Conservation (phyloP, 257 asterid species). For the Solanum phureja region DNA sequence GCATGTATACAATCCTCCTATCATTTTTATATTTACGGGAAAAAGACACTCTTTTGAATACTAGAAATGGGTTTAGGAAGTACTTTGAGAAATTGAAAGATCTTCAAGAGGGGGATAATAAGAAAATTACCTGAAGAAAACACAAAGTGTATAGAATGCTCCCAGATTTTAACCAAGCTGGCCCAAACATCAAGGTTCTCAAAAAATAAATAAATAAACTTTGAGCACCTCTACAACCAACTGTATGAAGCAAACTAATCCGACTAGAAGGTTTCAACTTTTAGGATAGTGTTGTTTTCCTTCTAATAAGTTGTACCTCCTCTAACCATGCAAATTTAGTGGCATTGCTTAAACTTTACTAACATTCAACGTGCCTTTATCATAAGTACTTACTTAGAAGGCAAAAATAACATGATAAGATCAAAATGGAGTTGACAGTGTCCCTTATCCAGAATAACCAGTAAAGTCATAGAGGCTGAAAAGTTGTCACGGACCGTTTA, state of each 20-base stretch:
- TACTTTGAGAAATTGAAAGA: neutral
- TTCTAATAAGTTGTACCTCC: neutral
- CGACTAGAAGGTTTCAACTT: neutral
- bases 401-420: neutral
- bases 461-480: neutral
- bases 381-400: neutral
- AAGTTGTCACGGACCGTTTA: neutral
- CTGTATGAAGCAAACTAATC: neutral
- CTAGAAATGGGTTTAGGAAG: neutral
- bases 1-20: neutral
- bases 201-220: neutral
- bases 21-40: neutral
- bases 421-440: neutral
- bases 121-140: neutral
- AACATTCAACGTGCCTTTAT: neutral
- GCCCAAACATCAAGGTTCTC: neutral
- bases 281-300: neutral
- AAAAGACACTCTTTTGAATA: neutral
- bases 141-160: neutral
- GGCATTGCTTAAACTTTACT: neutral
- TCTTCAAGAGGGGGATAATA: neutral
- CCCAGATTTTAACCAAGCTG: neutral
- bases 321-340: neutral
- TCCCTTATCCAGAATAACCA: neutral
- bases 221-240: neutral